Percentiles rank a stretch among this genome's conserved stretches.
phyloP scores from a whole-genome alignment of 2,329 filamentous ascomycete species.

The Diplodia scrobiculata region DNA sequence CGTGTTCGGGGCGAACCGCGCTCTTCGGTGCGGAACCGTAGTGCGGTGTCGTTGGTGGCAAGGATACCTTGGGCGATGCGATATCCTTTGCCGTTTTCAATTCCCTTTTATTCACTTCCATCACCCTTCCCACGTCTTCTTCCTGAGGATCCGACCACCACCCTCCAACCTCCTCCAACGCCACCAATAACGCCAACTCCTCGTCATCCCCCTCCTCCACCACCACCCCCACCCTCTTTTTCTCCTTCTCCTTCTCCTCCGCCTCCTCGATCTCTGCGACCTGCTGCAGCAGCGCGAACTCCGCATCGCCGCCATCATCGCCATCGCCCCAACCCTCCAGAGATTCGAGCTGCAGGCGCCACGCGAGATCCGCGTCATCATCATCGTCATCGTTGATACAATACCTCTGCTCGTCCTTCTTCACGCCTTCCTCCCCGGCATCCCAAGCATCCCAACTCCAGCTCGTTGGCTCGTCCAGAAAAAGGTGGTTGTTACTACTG shows the following conservation, averaged over 20 bases:
- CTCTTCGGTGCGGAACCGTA: no score
- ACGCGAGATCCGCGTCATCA: not conserved
- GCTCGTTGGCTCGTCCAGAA: not conserved
- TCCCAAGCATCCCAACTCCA: not conserved
- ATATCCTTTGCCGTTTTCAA: no score
- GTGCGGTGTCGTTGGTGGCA: no score
- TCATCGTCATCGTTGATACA: not conserved
- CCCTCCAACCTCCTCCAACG: not conserved
- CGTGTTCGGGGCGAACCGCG: no score
- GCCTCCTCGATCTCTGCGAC: conserved; percentile 4
- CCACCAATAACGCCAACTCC: conserved; percentile 3
- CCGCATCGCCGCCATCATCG: not conserved
- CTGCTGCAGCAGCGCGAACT: conserved; percentile 12
- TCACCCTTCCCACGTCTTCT: not conserved
- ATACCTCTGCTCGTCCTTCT: not conserved
- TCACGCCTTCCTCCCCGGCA: not conserved
- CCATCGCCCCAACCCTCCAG: not conserved
- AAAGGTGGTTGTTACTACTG: not conserved
- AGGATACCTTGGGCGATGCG: no score
- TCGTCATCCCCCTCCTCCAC: not conserved
- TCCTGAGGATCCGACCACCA: not conserved
- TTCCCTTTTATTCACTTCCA: no score
- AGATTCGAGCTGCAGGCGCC: conserved; percentile 9
- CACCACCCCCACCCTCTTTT: not conserved
- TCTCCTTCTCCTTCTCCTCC: not conserved